Evolutionary conservation across 768 basidiomycete species (phyloP).

Genomic region (Dendrothele bispora): DNA sequence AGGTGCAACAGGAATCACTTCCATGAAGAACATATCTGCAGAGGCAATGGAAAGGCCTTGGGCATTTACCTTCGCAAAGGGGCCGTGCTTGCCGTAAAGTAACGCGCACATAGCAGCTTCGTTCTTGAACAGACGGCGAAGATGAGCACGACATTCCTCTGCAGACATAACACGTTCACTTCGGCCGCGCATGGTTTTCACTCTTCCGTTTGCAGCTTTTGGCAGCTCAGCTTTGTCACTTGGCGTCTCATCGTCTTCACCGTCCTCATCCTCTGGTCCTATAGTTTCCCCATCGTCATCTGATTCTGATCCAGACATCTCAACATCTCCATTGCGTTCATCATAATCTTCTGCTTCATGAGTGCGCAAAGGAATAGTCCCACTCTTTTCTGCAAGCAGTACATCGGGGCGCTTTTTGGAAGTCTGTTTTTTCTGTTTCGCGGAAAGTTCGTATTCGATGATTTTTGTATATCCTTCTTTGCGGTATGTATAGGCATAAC

Average conservation of each 20-base stretch:
- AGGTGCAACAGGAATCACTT: conserved; percentile 87
- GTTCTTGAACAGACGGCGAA: conserved; percentile 84
- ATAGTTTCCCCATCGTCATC: conserved; percentile 36
- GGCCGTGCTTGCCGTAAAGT: conserved; percentile 91
- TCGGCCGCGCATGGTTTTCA: conserved; percentile 76
- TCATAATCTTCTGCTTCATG: conserved; percentile 23
- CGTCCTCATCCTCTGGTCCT: conserved; percentile 39
- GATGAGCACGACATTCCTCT: conserved; percentile 92
- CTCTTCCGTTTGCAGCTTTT: conserved; percentile 71
- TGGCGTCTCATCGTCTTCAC: conserved; percentile 42
- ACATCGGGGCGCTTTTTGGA: conserved; percentile 76
- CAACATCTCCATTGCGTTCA: conserved; percentile 47
- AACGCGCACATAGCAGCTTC: conserved; percentile 82
- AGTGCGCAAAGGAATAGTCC: conserved; percentile 23
- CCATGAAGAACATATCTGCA: conserved; percentile 97
- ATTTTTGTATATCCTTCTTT: conserved; percentile 95
- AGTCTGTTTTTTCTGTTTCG: conserved; percentile 69
- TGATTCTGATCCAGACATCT: conserved; percentile 49
- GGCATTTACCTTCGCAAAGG: conserved; percentile 62
- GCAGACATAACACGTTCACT: conserved; percentile 90
- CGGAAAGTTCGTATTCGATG: conserved; percentile 86
- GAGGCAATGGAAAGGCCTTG: conserved; percentile 67
- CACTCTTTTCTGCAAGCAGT: conserved; percentile 54
- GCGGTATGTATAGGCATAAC: conserved; percentile 82
- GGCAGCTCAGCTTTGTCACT: conserved; percentile 45